A percentile compares a stretch with the other conserved stretches of the same genome.
Evolutionary conservation across 371 early-diverging fungal genomes (phyloP).

Genomic region (Mortierella sp.): DNA sequence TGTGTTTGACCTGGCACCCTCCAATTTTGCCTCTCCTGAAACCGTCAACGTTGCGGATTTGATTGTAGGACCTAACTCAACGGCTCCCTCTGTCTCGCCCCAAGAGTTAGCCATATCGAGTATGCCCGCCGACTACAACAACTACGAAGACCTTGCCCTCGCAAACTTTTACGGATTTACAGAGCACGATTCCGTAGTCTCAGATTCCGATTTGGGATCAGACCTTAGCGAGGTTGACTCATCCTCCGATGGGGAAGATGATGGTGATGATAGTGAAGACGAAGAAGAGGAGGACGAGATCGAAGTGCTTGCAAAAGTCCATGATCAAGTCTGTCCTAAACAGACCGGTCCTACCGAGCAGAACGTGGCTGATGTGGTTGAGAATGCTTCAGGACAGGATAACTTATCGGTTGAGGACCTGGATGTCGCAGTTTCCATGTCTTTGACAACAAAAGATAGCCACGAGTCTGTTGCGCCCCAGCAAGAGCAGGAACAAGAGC

Average conservation of each 20-base stretch:
- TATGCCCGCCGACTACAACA: slow-evolving; percentile 17
- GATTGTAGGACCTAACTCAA: slow-evolving; percentile 41
- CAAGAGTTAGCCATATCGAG: slow-evolving; percentile 23
- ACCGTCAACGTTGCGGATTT: slow-evolving; percentile 51
- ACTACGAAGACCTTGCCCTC: slow-evolving; percentile 44
- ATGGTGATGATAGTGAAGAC: slow-evolving; percentile 9
- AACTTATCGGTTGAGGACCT: slow-evolving; percentile 13
- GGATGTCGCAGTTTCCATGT: background rate
- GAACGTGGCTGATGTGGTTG: background rate
- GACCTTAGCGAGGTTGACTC: slow-evolving; percentile 23
- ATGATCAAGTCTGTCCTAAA: background rate
- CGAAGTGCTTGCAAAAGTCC: background rate
- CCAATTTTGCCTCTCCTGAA: slow-evolving; percentile 35
- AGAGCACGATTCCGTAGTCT: slow-evolving; percentile 16
- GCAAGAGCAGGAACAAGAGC: background rate
- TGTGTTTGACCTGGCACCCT: slow-evolving; percentile 46
- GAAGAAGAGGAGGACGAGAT: slow-evolving; percentile 8
- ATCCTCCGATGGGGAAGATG: slow-evolving; percentile 25
- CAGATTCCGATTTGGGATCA: slow-evolving; percentile 22
- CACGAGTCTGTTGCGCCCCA: background rate
- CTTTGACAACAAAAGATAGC: background rate
- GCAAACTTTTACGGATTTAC: slow-evolving; percentile 52
- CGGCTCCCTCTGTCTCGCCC: slow-evolving; percentile 37
- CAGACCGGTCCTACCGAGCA: slow-evolving; percentile 12
- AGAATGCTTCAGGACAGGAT: slow-evolving; percentile 4